These are phyloP conservation scores for Coniosporium tulheliwenetii DNA, from an alignment of 2,329 filamentous ascomycete genomes.

Conservation along the genomic window DNA sequence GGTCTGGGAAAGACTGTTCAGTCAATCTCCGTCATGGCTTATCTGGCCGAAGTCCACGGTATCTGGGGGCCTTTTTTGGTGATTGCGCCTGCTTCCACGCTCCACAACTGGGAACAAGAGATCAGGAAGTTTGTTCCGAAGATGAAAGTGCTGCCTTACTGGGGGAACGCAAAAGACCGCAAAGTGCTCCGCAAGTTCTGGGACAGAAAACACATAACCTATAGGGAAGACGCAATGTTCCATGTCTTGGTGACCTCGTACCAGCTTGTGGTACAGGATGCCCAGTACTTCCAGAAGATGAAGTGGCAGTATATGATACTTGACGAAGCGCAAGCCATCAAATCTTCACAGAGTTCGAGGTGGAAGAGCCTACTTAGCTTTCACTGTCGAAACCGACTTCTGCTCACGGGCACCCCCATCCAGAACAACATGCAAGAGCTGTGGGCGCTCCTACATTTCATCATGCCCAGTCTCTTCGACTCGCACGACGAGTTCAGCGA, in stretches of 20 bases:
- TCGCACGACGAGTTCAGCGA: constrained; percentile 86
- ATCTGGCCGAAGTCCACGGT: constrained; percentile 90
- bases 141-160: constrained; percentile 92
- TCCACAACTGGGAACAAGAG: constrained; percentile 99
- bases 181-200: constrained; percentile 97
- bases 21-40: constrained; percentile 98
- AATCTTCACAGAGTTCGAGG: constrained; percentile 86
- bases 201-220: constrained; percentile 95
- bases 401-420: constrained; percentile 92
- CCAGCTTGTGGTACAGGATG: constrained; percentile 89
- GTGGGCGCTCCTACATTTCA: constrained; percentile 96
- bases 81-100: constrained; percentile 84
- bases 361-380: constrained; percentile 94
- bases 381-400: constrained; percentile 83
- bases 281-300: constrained; percentile 97
- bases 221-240: constrained; percentile 83
- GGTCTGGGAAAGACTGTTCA: constrained; percentile 98
- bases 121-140: constrained; percentile 88
- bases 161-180: constrained; percentile 85
- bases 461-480: constrained; percentile 98
- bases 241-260: constrained; percentile 96
- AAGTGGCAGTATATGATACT: constrained; percentile 99
- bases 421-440: constrained; percentile 99
- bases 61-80: constrained; percentile 98
- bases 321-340: constrained; percentile 97